A percentile compares a stretch with the other conserved stretches of the same genome.
Evolutionary conservation across 305 asterid genomes (phyloP).

Genomic region (Striga hermonthica): DNA sequence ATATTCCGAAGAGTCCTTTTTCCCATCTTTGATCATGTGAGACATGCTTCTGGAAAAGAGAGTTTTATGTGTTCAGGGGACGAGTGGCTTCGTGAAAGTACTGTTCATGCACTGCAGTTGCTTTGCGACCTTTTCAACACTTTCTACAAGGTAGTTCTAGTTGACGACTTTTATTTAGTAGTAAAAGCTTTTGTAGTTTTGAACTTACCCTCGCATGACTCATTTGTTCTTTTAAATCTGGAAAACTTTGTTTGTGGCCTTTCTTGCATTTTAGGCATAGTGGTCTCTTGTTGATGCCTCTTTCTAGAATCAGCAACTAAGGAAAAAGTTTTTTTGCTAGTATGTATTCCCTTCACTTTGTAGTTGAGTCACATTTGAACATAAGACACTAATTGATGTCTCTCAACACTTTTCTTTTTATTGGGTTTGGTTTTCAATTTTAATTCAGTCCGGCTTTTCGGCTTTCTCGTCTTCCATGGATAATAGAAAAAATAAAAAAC

Average conservation of each 20-base stretch:
- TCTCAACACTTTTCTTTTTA: background rate
- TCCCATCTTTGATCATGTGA: conserved; percentile 89
- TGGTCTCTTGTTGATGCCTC: background rate
- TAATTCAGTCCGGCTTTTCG: background rate
- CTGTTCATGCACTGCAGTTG: conserved; percentile 88
- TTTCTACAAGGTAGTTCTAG: conserved; percentile 80
- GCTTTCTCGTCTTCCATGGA: conserved; percentile 5
- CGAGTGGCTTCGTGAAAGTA: conserved; percentile 89
- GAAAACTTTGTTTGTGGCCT: too few relatives aligned
- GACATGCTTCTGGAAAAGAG: conserved; percentile 75
- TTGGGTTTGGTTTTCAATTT: background rate
- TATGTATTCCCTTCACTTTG: background rate
- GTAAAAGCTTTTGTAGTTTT: conserved; percentile 10
- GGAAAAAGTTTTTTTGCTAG: background rate
- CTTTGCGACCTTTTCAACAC: conserved; percentile 93
- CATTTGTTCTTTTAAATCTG: background rate
- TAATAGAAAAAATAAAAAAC: too few relatives aligned
- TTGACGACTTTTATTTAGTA: conserved; percentile 24
- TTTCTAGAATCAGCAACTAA: background rate
- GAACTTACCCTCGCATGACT: conserved; percentile 8
- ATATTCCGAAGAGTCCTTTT: conserved; percentile 80
- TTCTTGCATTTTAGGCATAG: too few relatives aligned
- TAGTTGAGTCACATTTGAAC: conserved; percentile 3
- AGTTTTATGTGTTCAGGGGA: conserved; percentile 51
- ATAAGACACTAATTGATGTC: background rate